Base-by-base conservation (phyloP, 2,329 filamentous ascomycete genomes). In the Aspergillus latus region DNA sequence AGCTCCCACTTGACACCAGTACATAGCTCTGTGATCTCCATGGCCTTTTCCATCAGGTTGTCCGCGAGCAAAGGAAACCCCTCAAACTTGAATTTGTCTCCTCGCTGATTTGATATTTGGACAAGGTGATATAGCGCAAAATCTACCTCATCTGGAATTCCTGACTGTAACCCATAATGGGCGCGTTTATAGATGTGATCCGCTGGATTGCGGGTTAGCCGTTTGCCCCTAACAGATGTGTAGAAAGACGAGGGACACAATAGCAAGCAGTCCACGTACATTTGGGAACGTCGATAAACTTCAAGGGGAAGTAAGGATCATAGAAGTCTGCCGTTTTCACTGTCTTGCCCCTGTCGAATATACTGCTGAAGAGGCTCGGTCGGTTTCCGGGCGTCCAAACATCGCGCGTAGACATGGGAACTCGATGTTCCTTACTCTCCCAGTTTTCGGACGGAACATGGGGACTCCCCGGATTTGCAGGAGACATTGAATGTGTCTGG, bases 71-170 rank as follows among this genome's bases (percentile, higher is more conserved):
- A 88, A 1, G 90, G 88, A 64, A 97, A 97, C 4, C 90, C 89
- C 65, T 96, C 92, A 63, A 97, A 97, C 59, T 90, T 89, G 75
- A 96, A 97, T 73, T 96, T 96, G 71, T 97, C 94, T 45, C 93
- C 93, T 43, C 92, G 85, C 72, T 97, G 92, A 68, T 88, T 94
- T 0, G 92, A 97, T 29, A 97, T 97, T 71, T 96, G 96, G 58
- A 97, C 92, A 3, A 97, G 78, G 66, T 97, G 93, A 66, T 96
- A 91, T 9, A 97, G 79, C 0, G 92, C 93, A 74, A 95, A 97
- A n/a, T 90, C 87, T 66, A 97, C 89, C 70, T 99, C 93, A 10
- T 87, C 83, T 3, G 83, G 83, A 28, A 96, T 84, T 2, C 85
- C 85, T 11, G 91, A 96, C 60, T 89, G 88, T 28, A 99, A 78